Evolutionary conservation across 805 yeast genomes (phyloP), one percentile per base, ranked within the genome.

Genomic region (Millerago galiae): DNA sequence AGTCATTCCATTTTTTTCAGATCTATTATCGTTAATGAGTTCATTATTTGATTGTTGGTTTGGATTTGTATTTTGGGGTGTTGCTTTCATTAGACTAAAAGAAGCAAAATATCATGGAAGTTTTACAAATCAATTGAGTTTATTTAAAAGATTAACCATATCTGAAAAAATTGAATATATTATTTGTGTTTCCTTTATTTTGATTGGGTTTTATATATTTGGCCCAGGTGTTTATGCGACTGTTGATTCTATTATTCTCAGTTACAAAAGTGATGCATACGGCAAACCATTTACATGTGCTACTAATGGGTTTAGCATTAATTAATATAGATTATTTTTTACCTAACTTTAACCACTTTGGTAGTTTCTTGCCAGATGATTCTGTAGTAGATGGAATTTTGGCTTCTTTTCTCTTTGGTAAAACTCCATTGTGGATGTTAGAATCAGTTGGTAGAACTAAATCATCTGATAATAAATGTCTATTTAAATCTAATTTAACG

Each of bases 21-120:
- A 77, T 50, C 58, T 77, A 46, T 62, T 77, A 28, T 68, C 80
- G 3, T 60, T 77, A 51, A 76, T 77, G 81, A 71, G 77, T 12
- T 76, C 83, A 2, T 61, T 78, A 40, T 77, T 77, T 52, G 83
- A 77, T 56, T 76, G 82, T 55, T 78, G 81, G 79, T 78, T 77
- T 49, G 83, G 83, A 0, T 77, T 75, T 50, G 74, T 77, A 7
- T 77, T 77, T 50, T 77, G 83, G 83, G 75, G 80, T 13, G 70
- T 74, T 26, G 82, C 83, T 0, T 77, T 57, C 56, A 68, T 74
- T 54, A 67, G 70, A 50, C 60, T 75, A 49, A 66, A 65, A 47
- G 60, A 62, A 39, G 59, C 58, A n/a, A 58, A 60, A 28, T 55
- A 59, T 37, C 60, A 60, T 38, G 58, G 58, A 6, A 54, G 60